Evolutionary conservation across 2,329 filamentous ascomycete genomes (phyloP).

Genomic region (Hyphodiscus sp.): DNA sequence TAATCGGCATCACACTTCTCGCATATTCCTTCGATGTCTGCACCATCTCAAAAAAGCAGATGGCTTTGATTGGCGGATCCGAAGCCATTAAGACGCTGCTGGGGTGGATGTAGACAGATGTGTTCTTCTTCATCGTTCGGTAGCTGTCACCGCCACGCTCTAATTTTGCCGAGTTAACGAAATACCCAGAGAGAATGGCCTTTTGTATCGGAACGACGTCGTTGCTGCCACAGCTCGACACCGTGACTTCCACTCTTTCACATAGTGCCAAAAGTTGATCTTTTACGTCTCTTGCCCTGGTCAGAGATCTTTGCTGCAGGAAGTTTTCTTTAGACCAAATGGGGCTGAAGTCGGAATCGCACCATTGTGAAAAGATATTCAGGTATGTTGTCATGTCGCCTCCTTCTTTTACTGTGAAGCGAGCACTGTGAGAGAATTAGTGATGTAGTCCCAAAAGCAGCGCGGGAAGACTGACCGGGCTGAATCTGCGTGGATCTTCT

Average conservation of each 20-base stretch:
- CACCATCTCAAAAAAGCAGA: conserved; percentile 81
- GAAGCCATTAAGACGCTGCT: conserved; percentile 72
- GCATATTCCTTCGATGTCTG: conserved; percentile 89
- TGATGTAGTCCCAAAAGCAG: too few species aligned
- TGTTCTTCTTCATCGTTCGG: conserved; percentile 83
- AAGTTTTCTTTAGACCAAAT: conserved; percentile 93
- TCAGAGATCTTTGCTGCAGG: conserved; percentile 83
- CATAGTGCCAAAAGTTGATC: conserved; percentile 90
- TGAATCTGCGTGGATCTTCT: conserved; percentile 91
- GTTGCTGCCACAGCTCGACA: conserved; percentile 59
- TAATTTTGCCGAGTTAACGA: conserved; percentile 82
- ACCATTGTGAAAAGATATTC: conserved; percentile 95
- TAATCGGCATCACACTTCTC: conserved; percentile 77
- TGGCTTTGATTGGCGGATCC: conserved; percentile 71
- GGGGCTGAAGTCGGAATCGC: conserved; percentile 80
- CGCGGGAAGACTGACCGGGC: conserved; percentile 44
- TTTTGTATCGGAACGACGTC: conserved; percentile 80
- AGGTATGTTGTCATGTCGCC: conserved; percentile 85
- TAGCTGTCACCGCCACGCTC: conserved; percentile 83
- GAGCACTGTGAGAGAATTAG: conserved; percentile 35
- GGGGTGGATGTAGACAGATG: conserved; percentile 88
- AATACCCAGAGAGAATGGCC: conserved; percentile 86
- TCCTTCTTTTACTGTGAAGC: conserved; percentile 85
- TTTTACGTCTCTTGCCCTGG: conserved; percentile 80
- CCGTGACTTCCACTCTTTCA: conserved; percentile 81